Conservation (phyloP, 352 stramenopile species). For the Phytophthora pistaciae region DNA sequence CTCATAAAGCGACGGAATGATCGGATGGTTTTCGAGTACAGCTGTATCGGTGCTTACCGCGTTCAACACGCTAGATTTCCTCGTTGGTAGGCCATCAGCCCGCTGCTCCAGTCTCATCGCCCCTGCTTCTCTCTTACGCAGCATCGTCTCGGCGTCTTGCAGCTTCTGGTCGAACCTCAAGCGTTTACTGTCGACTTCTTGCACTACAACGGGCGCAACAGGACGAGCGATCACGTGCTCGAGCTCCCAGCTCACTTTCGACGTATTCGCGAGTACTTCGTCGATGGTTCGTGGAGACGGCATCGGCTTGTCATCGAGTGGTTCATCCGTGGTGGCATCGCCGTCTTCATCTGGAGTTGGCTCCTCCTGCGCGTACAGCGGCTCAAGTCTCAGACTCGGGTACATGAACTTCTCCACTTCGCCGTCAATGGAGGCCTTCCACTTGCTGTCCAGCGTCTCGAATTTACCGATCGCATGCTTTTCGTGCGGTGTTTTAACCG, state of each 20-base stretch:
- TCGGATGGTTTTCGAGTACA: background rate
- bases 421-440: conserved; percentile 67
- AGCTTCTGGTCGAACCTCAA: conserved; percentile 68
- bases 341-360: background rate
- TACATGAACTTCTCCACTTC: conserved; percentile 84
- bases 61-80: conserved; percentile 1
- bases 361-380: conserved; percentile 39
- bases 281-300: conserved; percentile 50
- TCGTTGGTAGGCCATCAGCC: background rate
- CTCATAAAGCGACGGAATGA: conserved; percentile 33
- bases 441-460: conserved; percentile 65
- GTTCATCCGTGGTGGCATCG: background rate
- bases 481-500: background rate
- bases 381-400: conserved; percentile 66
- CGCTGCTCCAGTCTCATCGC: conserved; percentile 10
- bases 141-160: conserved; percentile 59
- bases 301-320: conserved; percentile 12
- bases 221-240: conserved; percentile 49
- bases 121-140: conserved; percentile 54
- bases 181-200: conserved; percentile 39
- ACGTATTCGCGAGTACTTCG: conserved; percentile 38
- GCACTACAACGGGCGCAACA: conserved; percentile 24
- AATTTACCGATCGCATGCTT: conserved; percentile 57
- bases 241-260: conserved; percentile 64
- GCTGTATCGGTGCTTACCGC: background rate